Percentiles rank a stretch among this genome's conserved stretches.
Evolutionary conservation across 768 basidiomycete species (phyloP).

Genomic region (Coprinellus micaceus): DNA sequence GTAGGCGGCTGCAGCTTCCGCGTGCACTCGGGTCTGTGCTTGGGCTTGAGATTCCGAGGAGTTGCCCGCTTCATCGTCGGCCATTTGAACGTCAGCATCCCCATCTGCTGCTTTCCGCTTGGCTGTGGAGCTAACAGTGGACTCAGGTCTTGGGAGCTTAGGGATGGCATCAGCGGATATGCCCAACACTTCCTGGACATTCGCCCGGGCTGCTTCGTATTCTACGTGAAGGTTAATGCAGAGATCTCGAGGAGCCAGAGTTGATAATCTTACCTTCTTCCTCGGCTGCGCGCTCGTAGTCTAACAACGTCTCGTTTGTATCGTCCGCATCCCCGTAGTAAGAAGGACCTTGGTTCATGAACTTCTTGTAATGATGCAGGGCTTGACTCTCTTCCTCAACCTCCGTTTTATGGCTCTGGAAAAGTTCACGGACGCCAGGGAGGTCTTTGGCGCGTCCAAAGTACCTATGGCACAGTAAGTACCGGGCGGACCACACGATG

Average conservation of each 20-base stretch:
- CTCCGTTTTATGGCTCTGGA: constrained; percentile 78
- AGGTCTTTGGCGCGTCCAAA: constrained; percentile 96
- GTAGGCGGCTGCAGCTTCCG: constrained; percentile 60
- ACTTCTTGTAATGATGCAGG: constrained; percentile 78
- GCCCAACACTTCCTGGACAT: constrained; percentile 50
- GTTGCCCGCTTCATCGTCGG: constrained; percentile 29
- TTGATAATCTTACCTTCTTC: constrained; percentile 54
- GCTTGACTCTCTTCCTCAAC: constrained; percentile 86
- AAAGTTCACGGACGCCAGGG: constrained; percentile 94
- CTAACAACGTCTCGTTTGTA: constrained; percentile 57
- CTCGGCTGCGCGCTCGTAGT: constrained; percentile 70
- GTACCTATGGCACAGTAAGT: constrained; percentile 54
- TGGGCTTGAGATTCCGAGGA: constrained; percentile 12
- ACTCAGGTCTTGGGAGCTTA: constrained; percentile 41
- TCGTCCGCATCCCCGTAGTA: constrained; percentile 96
- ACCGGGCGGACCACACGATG: not conserved
- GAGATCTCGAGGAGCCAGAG: not conserved
- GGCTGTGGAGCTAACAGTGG: constrained; percentile 22
- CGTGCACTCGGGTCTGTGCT: constrained; percentile 37
- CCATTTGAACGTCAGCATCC: constrained; percentile 41
- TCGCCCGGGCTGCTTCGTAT: constrained; percentile 60
- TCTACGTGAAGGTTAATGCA: constrained; percentile 34
- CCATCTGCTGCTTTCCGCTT: constrained; percentile 52
- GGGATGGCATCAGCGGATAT: constrained; percentile 45
- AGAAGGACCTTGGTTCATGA: constrained; percentile 77